Conservation (phyloP, 345 rosid genomes). For the Acer yangbiense region DNA sequence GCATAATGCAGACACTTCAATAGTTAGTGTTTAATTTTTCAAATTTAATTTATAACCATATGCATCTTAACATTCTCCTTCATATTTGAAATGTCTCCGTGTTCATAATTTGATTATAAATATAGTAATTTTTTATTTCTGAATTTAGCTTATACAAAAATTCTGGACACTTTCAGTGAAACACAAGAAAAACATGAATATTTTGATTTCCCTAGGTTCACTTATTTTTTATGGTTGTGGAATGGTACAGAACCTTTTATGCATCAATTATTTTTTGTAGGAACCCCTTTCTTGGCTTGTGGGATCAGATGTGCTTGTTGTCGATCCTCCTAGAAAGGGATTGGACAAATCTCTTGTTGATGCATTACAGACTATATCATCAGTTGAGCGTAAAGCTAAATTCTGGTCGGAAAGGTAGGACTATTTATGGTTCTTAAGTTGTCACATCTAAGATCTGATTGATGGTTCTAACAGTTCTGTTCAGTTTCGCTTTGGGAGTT, state of each 20-base stretch:
- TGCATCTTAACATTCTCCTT: slow-evolving; percentile 3
- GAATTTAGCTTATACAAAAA: background rate
- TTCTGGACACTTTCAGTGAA: background rate
- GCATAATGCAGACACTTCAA: slow-evolving; percentile 89
- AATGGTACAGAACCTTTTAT: slow-evolving; percentile 5
- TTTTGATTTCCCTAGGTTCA: slow-evolving; percentile 1
- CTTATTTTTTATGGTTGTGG: background rate
- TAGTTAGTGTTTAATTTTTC: slow-evolving; percentile 45
- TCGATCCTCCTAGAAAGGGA: slow-evolving; percentile 98
- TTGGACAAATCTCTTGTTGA: slow-evolving; percentile 71
- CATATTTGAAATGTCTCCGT: slow-evolving; percentile 1
- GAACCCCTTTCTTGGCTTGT: slow-evolving; percentile 88
- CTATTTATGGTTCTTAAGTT: slow-evolving; percentile 6
- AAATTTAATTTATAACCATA: slow-evolving; percentile 13
- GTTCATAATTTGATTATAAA: background rate
- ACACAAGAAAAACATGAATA: background rate
- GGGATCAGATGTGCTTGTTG: slow-evolving; percentile 84
- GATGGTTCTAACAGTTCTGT: background rate
- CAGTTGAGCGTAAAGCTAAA: slow-evolving; percentile 47
- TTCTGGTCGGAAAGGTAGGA: slow-evolving; percentile 54
- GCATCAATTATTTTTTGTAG: slow-evolving; percentile 39
- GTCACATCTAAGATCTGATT: background rate
- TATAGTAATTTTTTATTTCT: background rate
- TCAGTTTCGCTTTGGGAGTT: background rate
- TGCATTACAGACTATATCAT: slow-evolving; percentile 55